These are phyloP conservation scores for Scheffersomyces lignosus DNA, from an alignment of 805 yeast species.

Conservation along the genomic window DNA sequence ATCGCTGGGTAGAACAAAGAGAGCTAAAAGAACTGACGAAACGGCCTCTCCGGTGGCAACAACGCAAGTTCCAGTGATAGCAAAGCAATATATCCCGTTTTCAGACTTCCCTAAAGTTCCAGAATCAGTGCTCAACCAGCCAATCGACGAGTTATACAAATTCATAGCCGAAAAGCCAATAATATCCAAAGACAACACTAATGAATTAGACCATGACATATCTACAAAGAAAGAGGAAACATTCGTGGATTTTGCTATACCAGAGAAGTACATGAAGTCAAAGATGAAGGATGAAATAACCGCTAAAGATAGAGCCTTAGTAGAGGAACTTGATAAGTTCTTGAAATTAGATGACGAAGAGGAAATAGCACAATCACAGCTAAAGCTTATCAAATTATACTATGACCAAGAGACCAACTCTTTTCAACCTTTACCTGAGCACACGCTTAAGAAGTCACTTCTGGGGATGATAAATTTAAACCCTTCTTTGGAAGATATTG, in stretches of 20 bases:
- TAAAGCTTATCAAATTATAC: conserved; percentile 24
- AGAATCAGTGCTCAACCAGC: conserved; percentile 12
- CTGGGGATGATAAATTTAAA: conserved; percentile 41
- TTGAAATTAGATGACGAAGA: conserved; percentile 20
- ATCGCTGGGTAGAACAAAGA: conserved; percentile 2
- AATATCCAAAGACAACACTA: background rate
- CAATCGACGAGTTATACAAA: conserved; percentile 18
- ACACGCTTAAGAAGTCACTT: conserved; percentile 37
- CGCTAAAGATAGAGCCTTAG: conserved; percentile 23
- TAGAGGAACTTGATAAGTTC: conserved; percentile 25
- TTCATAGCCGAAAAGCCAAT: conserved; percentile 4
- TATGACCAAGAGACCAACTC: conserved; percentile 27
- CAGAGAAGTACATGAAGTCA: conserved; percentile 23
- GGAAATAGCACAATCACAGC: conserved; percentile 21
- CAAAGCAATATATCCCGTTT: conserved; percentile 24
- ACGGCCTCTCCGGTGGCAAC: no score
- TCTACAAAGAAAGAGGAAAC: background rate
- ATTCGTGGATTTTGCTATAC: conserved; percentile 25
- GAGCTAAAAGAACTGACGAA: no score
- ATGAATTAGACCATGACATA: background rate
- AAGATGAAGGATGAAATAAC: conserved; percentile 18
- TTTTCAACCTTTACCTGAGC: conserved; percentile 32
- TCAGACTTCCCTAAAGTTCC: conserved; percentile 34
- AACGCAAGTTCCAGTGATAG: no score
- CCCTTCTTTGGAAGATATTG: conserved; percentile 33